A percentile compares a stretch with the other conserved stretches of the same genome.
Evolutionary conservation across 768 basidiomycete species (phyloP).

Genomic region (Mycena albidolilacea): DNA sequence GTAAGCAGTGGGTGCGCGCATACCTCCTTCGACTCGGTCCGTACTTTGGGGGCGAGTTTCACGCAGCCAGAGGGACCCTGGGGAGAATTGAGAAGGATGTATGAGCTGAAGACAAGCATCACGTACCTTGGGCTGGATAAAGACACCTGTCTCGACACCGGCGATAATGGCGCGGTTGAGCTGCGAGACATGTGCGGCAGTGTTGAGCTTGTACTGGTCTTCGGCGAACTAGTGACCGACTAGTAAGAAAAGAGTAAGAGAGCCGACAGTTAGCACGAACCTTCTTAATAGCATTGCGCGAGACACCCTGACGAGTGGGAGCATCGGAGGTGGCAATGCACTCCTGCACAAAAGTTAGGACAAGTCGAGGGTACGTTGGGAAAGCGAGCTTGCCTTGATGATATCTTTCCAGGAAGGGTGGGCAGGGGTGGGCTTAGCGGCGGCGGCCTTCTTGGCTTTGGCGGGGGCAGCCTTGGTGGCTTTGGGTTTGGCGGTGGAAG

Average conservation of each 20-base stretch:
- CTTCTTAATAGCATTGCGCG: slow-evolving; percentile 87
- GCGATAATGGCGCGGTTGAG: slow-evolving; percentile 81
- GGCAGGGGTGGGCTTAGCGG: slow-evolving; percentile 42
- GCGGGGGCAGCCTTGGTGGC: slow-evolving; percentile 44
- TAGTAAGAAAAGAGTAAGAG: neutral
- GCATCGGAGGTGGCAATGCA: slow-evolving; percentile 79
- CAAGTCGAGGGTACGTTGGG: neutral
- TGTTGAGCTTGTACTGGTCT: slow-evolving; percentile 83
- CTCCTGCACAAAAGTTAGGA: slow-evolving; percentile 62
- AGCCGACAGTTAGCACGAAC: slow-evolving; percentile 52
- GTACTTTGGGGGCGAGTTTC: slow-evolving; percentile 71
- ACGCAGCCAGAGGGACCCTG: slow-evolving; percentile 72
- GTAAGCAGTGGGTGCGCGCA: neutral
- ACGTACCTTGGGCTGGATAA: slow-evolving; percentile 52
- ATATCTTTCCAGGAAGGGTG: slow-evolving; percentile 73
- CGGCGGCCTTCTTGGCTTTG: slow-evolving; percentile 47
- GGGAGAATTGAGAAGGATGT: neutral
- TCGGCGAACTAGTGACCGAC: slow-evolving; percentile 77
- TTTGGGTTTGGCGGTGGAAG: neutral
- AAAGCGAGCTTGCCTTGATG: slow-evolving; percentile 56
- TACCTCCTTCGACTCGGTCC: slow-evolving; percentile 33
- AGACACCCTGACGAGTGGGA: slow-evolving; percentile 75
- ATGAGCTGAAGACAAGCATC: neutral
- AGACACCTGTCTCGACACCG: slow-evolving; percentile 69
- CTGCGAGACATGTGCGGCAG: slow-evolving; percentile 76